phyloP scores from a whole-genome alignment of 305 asterid species.

The Fraxinus greggii region DNA sequence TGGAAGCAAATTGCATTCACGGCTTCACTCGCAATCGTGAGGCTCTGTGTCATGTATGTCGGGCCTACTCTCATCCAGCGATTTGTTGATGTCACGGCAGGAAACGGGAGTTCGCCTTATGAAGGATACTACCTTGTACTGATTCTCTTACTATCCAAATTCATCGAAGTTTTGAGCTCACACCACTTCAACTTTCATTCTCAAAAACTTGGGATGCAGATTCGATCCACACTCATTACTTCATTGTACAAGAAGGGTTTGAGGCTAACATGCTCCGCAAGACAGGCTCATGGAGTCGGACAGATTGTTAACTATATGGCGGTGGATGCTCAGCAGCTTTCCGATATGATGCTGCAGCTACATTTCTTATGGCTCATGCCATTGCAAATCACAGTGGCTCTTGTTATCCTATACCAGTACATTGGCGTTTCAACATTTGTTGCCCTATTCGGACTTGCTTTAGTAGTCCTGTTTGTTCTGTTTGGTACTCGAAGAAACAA shows the following conservation, averaged over 20 bases:
- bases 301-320: conserved; percentile 97
- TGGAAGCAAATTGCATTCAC: conserved; percentile 72
- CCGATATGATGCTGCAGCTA: conserved; percentile 93
- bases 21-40: conserved; percentile 60
- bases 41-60: conserved; percentile 69
- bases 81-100: conserved; percentile 69
- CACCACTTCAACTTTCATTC: conserved; percentile 87
- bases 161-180: conserved; percentile 69
- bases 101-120: conserved; percentile 46
- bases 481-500: conserved; percentile 65
- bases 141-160: conserved; percentile 60
- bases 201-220: conserved; percentile 84
- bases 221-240: conserved; percentile 77
- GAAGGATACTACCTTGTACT: conserved; percentile 79
- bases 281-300: conserved; percentile 90
- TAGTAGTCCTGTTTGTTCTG: conserved; percentile 48
- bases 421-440: conserved; percentile 59
- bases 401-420: conserved; percentile 57
- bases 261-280: conserved; percentile 72
- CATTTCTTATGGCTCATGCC: conserved; percentile 90
- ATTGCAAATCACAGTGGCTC: conserved; percentile 64
- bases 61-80: conserved; percentile 80
- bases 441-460: conserved; percentile 46
- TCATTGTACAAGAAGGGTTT: conserved; percentile 77
- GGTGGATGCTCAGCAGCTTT: conserved; percentile 91